A percentile compares a stretch with the other conserved stretches of the same genome.
These are phyloP conservation scores for Botrytis cinerea DNA, from an alignment of 2,329 filamentous ascomycete genomes.

Conservation along the genomic window DNA sequence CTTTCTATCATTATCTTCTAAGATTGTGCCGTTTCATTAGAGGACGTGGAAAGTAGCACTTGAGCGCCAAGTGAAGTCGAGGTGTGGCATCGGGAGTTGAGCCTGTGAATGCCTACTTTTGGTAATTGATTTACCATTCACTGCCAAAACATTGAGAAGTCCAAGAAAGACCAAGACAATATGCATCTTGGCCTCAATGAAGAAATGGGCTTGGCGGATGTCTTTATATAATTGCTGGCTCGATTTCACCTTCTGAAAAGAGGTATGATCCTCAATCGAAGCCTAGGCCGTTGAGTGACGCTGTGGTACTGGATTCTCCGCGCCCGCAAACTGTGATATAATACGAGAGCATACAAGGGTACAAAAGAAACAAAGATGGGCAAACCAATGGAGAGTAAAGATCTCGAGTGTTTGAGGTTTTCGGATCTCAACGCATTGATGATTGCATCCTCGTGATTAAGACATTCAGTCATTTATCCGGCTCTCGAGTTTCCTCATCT, in stretches of 20 bases:
- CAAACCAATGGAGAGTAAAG: neutral
- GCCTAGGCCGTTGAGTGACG: neutral
- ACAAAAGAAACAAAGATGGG: neutral
- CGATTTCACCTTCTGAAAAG: slow-evolving; percentile 8
- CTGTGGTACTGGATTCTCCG: neutral
- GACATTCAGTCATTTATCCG: neutral
- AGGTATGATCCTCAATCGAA: neutral
- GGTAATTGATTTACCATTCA: neutral
- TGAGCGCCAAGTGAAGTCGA: neutral
- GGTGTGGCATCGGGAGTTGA: neutral
- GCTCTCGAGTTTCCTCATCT: neutral
- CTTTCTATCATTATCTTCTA: neutral
- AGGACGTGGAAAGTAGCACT: neutral
- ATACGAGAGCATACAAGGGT: too few relatives aligned
- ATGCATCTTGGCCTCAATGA: neutral
- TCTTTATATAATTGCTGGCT: slow-evolving; percentile 9
- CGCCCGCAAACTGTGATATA: neutral
- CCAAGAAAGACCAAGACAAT: slow-evolving; percentile 16
- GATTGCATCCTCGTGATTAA: neutral
- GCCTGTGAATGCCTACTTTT: neutral
- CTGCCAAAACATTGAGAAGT: neutral
- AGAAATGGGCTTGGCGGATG: slow-evolving; percentile 5
- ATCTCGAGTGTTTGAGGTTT: neutral
- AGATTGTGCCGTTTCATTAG: neutral
- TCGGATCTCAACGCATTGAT: neutral